phyloP scores from a whole-genome alignment of 495 filamentous ascomycete species.

The Penicillium simplicissimum region DNA sequence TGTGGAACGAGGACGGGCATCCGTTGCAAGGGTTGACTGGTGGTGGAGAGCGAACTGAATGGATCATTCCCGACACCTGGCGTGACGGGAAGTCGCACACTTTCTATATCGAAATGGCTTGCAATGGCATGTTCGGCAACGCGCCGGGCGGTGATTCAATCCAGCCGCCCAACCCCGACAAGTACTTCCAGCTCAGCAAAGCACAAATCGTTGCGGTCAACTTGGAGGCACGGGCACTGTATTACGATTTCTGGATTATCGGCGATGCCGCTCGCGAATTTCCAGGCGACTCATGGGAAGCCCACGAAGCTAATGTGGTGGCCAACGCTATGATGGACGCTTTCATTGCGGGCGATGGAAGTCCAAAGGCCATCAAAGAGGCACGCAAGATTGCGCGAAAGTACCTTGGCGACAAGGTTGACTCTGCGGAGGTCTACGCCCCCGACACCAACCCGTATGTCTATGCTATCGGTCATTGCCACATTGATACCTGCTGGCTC shows the following conservation, averaged over 20 bases:
- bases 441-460: constrained; percentile 71
- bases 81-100: constrained; percentile 82
- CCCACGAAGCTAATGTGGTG: constrained; percentile 79
- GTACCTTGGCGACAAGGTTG: constrained; percentile 78
- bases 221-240: constrained; percentile 75
- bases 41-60: constrained; percentile 85
- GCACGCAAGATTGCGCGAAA: constrained; percentile 78
- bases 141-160: constrained; percentile 81
- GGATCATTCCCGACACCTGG: constrained; percentile 79
- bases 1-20: constrained; percentile 86
- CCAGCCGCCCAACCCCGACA: constrained; percentile 83
- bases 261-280: constrained; percentile 84
- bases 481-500: constrained; percentile 97
- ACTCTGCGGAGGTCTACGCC: constrained; percentile 83
- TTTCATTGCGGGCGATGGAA: constrained; percentile 76
- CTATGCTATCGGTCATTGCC: constrained; percentile 90
- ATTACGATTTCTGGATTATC: constrained; percentile 94
- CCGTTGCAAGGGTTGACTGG: constrained; percentile 92
- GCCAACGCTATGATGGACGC: constrained; percentile 85
- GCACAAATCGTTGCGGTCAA: constrained; percentile 93
- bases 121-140: constrained; percentile 98
- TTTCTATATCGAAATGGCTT: constrained; percentile 97
- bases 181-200: constrained; percentile 68
- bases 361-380: constrained; percentile 71
- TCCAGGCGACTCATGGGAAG: constrained; percentile 77